Evolutionary conservation across 1,284 basidiomycete genomes (phyloP), one percentile per base, ranked within the genome.

Genomic region (Ustilago shanxiensis): DNA sequence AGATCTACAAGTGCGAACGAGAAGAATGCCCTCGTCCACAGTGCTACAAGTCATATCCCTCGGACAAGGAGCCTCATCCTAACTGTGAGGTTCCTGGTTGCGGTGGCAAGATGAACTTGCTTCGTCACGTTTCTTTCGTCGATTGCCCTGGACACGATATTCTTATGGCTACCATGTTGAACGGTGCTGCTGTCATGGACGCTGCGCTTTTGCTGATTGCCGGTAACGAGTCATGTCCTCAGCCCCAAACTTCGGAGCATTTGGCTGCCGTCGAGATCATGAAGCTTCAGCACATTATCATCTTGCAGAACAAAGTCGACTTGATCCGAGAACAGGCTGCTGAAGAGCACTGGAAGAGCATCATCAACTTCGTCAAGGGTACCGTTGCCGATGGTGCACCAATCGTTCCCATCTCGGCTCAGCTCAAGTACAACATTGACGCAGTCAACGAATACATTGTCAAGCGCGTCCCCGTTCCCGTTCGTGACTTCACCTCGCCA

Each of bases 371-470:
- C 55, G 83, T 85, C 60, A 82, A 85, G 56, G 83, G 95, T 61
- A 99, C 96, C 44, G 95, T 98, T 56, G 97, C 97, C 57, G 94
- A 97, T 87, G 91, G 92, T 26, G 98, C 97, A 9, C 96, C 97
- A 59, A 98, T 99, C 87, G 94, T 99, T 54, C 96, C 96, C 70
- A 98, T 99, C 85, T 99, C 96, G 44, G 96, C 96, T 5, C 97
- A 99, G 88, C 89, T 99, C 70, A 95, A 94, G 88, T 99, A 98
- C 90, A 99, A 99, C 89, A 98, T 99, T 83, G 96, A 98, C 85
- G 95, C 96, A n/a, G 95, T 99, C 58, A 97, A 97, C 88, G 95
- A 98, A 86, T 98, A 98, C 89, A 96, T 99, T 86, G 95, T 96
- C 81, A 96, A 95, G 87, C 91, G 93, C 67, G 98, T 99, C 81